phyloP scores from a whole-genome alignment of 371 early-diverging fungal species.

The Mucor indicus region DNA sequence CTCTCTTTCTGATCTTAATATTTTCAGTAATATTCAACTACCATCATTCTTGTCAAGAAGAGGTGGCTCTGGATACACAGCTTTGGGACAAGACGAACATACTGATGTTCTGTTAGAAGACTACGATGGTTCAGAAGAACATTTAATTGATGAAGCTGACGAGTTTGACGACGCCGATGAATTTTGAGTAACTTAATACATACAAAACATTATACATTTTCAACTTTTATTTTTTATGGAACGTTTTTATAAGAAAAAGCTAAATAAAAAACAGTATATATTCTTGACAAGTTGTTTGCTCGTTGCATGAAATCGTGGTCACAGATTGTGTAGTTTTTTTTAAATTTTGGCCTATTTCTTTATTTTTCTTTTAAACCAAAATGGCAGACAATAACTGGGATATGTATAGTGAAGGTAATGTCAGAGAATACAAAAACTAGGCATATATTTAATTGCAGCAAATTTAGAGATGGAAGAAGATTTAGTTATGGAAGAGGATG shows the following conservation, averaged over 20 bases:
- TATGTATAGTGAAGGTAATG: conserved; percentile 12
- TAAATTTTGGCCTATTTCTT: no score
- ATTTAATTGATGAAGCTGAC: conserved; percentile 38
- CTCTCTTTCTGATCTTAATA: conserved; percentile 23
- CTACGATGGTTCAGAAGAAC: conserved; percentile 45
- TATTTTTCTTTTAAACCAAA: no score
- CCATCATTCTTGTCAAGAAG: conserved; percentile 26
- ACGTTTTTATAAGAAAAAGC: no score
- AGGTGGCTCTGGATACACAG: conserved; percentile 27
- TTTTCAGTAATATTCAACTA: conserved; percentile 19
- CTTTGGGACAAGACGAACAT: conserved; percentile 48
- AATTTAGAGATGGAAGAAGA: conserved; percentile 21
- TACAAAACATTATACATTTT: no score
- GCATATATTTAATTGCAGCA: background rate
- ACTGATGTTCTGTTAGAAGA: conserved; percentile 46
- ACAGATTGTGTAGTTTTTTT: no score
- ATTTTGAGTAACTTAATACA: conserved; percentile 15
- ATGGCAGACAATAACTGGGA: conserved; percentile 15
- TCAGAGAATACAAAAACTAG: background rate
- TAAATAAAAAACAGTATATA: no score
- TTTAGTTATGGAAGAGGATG: conserved; percentile 15
- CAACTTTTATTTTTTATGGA: no score
- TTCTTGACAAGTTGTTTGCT: no score
- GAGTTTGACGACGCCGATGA: conserved; percentile 46
- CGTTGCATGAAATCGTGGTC: no score